Evolutionary conservation across 345 rosid genomes (phyloP).

Genomic region (Gossypium thurberi): DNA sequence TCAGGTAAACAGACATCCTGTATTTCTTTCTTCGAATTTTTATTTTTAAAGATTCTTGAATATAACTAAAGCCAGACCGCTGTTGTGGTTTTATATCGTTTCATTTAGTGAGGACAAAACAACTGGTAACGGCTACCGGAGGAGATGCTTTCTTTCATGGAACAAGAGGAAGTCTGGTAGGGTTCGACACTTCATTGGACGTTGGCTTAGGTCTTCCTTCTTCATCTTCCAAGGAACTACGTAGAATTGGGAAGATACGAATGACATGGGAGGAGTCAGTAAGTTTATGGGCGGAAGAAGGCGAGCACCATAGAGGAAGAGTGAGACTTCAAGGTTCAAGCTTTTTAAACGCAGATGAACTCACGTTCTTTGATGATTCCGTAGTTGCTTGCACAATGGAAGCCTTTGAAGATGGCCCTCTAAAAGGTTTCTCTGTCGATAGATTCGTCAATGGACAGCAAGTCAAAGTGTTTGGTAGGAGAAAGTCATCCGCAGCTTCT

Average conservation of each 20-base stretch:
- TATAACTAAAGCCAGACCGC: background rate
- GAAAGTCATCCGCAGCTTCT: slow-evolving; percentile 43
- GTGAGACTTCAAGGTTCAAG: slow-evolving; percentile 67
- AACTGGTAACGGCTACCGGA: slow-evolving; percentile 44
- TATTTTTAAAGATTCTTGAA: background rate
- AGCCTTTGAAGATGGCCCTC: slow-evolving; percentile 70
- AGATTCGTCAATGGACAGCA: slow-evolving; percentile 77
- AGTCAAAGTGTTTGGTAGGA: slow-evolving; percentile 83
- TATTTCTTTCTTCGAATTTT: background rate
- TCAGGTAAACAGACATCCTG: slow-evolving; percentile 26
- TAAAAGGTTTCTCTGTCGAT: slow-evolving; percentile 85
- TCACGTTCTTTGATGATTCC: slow-evolving; percentile 74
- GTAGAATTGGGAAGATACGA: slow-evolving; percentile 86
- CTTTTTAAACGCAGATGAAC: slow-evolving; percentile 84
- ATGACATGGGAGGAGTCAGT: slow-evolving; percentile 98
- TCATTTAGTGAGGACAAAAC: slow-evolving; percentile 56
- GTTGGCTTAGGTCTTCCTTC: slow-evolving; percentile 24
- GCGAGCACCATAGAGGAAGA: slow-evolving; percentile 75
- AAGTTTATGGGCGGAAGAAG: slow-evolving; percentile 94
- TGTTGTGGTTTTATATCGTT: background rate
- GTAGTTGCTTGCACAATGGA: slow-evolving; percentile 87
- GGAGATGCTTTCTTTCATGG: slow-evolving; percentile 35
- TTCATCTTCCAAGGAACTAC: slow-evolving; percentile 48
- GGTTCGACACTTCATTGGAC: slow-evolving; percentile 44
- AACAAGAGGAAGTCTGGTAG: slow-evolving; percentile 35